Evolutionary conservation across 2,329 filamentous ascomycete genomes (phyloP).

Genomic region (Elsinoe arachidis): DNA sequence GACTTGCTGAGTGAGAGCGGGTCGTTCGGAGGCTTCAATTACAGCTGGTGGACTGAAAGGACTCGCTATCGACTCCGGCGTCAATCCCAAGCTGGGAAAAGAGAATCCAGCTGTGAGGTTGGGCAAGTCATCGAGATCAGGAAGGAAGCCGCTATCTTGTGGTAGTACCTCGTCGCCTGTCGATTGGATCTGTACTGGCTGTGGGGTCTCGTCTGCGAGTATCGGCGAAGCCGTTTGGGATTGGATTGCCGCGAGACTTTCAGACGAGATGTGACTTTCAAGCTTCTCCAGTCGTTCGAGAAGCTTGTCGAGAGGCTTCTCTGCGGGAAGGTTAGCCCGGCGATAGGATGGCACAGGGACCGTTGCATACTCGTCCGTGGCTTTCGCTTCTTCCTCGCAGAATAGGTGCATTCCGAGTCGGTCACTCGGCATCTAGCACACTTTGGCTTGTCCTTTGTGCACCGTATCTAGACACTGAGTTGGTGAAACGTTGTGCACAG

Average conservation of each 20-base stretch:
- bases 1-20: neutral
- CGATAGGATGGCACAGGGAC: neutral
- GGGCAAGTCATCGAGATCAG: neutral
- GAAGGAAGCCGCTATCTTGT: neutral
- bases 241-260: neutral
- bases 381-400: conserved; percentile 1
- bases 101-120: neutral
- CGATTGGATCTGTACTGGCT: neutral
- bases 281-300: conserved; percentile 10
- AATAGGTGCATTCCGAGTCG: conserved; percentile 3
- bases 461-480: neutral
- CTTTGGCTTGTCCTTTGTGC: conserved; percentile 11
- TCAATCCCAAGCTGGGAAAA: neutral
- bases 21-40: neutral
- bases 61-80: neutral
- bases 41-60: neutral
- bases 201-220: neutral
- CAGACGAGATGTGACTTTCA: conserved; percentile 1
- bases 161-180: neutral
- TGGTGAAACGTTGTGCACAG: neutral
- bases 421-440: conserved; percentile 1
- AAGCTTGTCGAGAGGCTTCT: conserved; percentile 6
- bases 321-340: neutral
- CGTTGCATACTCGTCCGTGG: neutral
- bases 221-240: neutral